Base-by-base conservation (phyloP, 2,329 filamentous ascomycete species). In the Aureobasidium sp. region DNA sequence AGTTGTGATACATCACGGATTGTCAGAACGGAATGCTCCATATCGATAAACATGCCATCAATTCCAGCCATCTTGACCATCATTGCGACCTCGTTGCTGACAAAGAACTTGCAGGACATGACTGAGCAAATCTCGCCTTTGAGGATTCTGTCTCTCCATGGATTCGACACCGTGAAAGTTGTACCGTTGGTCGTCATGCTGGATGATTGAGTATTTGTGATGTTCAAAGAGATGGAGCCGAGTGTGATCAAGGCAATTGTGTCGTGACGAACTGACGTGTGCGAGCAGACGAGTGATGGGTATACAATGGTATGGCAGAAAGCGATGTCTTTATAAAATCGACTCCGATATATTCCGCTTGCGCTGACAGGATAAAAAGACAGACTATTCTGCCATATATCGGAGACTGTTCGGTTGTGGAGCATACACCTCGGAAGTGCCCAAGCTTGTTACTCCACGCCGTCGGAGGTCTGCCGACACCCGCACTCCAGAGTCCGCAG, bases 1-100 rank as follows among this genome's bases (percentile, higher is more conserved):
- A 78, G 68, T 61, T 77, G 75, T 16, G 68, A 65, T 8, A 72
- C 70, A 0, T 69, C 66, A 63, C 72, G 70, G 25, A 79, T 66
- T 60, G 73, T 70, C 34, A 78, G 67, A 2, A 72, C 66, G 3
- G 73, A 75, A 63, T 79, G 77, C 63, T 79, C 76, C 74, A 79
- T 76, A 59, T 79, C 76, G 61, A 79, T 74, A 61, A 78, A 71
- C 42, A 78, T 69, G 44, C 72, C 75, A 53, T 77, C 71, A 55
- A 76, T 72, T 8, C 75, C 75, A 11, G 76, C 75, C 57, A 71
- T 75, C 61, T 75, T 76, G 59, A 68, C 69, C 67, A 76, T 73
- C 68, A 74, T 73, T 16, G 71, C 69, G 21, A 75, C 68, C 58
- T 76, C 74, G 49, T 71, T 70, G 32, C 70, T 71, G 34, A 68